These are phyloP conservation scores for Mitragyna speciosa DNA, from an alignment of 257 asterid genomes.

Conservation along the genomic window DNA sequence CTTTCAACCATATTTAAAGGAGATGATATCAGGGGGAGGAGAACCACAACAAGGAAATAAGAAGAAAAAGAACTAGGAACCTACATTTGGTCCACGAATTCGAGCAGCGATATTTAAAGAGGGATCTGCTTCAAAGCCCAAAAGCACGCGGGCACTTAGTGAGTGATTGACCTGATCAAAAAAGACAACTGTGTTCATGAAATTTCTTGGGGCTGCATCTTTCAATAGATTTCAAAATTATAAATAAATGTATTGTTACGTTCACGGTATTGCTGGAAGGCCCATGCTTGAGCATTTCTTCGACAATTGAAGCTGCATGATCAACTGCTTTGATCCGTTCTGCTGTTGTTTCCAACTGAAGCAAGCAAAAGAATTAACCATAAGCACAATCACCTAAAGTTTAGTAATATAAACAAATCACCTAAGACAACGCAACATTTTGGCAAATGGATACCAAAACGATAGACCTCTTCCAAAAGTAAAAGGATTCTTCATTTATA, in stretches of 20 bases:
- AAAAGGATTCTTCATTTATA: neutral
- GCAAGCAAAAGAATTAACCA: conserved; percentile 28
- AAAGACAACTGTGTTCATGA: neutral
- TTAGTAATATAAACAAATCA: conserved; percentile 9
- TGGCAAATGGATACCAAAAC: neutral
- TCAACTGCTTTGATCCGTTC: conserved; percentile 94
- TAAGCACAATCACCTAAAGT: conserved; percentile 11
- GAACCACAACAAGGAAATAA: conserved; percentile 11
- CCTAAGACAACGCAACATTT: neutral
- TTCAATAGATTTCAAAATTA: neutral
- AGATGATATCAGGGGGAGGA: conserved; percentile 13
- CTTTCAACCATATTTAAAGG: conserved; percentile 12
- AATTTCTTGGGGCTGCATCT: neutral
- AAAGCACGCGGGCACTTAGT: conserved; percentile 63
- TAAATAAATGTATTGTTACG: conserved; percentile 34
- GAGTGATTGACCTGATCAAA: conserved; percentile 59
- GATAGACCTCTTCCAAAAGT: neutral
- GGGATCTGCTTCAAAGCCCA: conserved; percentile 93
- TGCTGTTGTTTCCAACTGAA: conserved; percentile 82
- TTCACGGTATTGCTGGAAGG: conserved; percentile 48
- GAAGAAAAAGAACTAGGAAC: conserved; percentile 25
- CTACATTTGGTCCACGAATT: conserved; percentile 98
- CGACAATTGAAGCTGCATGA: conserved; percentile 92
- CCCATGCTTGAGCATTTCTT: conserved; percentile 82
- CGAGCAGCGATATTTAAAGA: conserved; percentile 63